Evolutionary conservation across 2,329 filamentous ascomycete species (phyloP), one percentile per base, ranked within the genome.

Genomic region (Epicoccum nigrum): DNA sequence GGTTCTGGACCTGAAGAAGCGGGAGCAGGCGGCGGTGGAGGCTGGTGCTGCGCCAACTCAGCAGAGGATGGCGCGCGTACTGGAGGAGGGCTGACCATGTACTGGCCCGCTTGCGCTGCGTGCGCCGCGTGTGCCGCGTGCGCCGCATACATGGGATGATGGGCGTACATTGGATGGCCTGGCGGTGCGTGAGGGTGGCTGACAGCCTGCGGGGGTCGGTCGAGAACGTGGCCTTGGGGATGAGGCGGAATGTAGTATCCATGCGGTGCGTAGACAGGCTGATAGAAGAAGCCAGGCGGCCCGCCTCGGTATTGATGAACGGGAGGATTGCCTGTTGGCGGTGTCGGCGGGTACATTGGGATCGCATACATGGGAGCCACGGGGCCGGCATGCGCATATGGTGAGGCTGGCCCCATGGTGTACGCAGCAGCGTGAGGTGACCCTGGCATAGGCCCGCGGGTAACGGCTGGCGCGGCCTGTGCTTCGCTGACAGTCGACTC

Each of bases 401-500:
- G 64, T 70, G 82, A 72, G 34, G 65, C 63, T 78, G 88, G 86
- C 2, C 86, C 70, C 64, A 82, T 78, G 40, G 74, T 75, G 52
- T 83, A 74, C 30, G 74, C 77, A n/a, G 81, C 76, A 6, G 80
- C 75, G 67, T 83, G 85, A 13, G 81, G 79, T 8, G 82, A 83
- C 17, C 79, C 79, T 25, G 78, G 74, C 82, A 86, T 86, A 5
- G 84, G 91, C 0, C 88, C 84, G 59, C 91, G 84, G 11, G 91
- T 93, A 31, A 95, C 84, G 2, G 90, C 87, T 11, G 92, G 90
- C 12, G 91, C 86, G 51, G 87, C 88, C 70, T 88, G 88, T 56
- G 87, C 82, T 67, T 97, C 93, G 68, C 91, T 90, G 62, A 97
- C 86, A 37, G 91, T 96, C 1, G 93, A 96, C 74, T 99, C 94